Base-by-base conservation (phyloP, 2,329 filamentous ascomycete genomes). In the Venturia asperata region DNA sequence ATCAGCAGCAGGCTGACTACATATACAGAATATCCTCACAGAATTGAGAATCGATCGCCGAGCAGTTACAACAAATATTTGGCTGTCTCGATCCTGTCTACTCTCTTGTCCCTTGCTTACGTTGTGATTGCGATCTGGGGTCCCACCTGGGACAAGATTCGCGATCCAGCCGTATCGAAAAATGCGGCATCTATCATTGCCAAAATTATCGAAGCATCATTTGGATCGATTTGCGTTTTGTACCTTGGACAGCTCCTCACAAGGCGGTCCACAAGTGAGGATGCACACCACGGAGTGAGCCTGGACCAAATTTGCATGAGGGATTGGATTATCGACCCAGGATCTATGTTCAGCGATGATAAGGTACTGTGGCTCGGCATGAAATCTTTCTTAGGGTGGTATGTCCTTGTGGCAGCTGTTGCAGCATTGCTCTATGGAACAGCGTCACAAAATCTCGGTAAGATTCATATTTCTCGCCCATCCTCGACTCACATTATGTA, bases 291-390 rank as follows among this genome's bases (percentile, higher is more conserved):
- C 30, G 49, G 49, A 30, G 24, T 55, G 27, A 55, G 24, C 24
- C 49, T 55, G 19, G 49, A 55, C 24, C 49, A 55, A 34, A 55
- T 55, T 34, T 30, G 24, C 27, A 55, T 55, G 49, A 30, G 49
- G 11, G 49, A 55, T 17, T 55, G 49, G 49, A 55, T 55, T 55
- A 55, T 55, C 21, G 49, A 55, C 27, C 49, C 49, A 30, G 49
- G n/a, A 4, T 30, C 24, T 55, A 55, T 55, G 49, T 34, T 55
- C 49, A 19, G 49, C 19, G 49, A 55, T 17, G 49, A 34, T 5
- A 55, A 55, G 27, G 27, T 34, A 34, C 10, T 55, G 27, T 55
- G 49, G 49, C 49, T 55, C 24, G 24, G 49, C 13, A 34, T 19
- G 49, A 55, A 11, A 11, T 55, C 49, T 15, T 55, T 55, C 13